Base-by-base conservation (phyloP, 108 stramenopile genomes). In the Skeletonema potamos region DNA sequence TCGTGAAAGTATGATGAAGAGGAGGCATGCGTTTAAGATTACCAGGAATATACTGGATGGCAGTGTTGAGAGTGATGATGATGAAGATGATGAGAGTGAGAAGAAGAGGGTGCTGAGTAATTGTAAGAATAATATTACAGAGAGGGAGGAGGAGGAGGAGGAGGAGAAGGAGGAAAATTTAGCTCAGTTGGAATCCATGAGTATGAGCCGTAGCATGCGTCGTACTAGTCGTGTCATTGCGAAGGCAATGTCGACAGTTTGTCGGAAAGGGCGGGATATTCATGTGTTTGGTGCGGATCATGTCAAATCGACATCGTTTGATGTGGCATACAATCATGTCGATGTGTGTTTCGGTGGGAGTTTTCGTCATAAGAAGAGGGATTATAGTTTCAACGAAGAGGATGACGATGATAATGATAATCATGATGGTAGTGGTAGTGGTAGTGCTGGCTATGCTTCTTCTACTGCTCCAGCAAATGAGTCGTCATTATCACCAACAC, bases 301-400 rank as follows among this genome's bases (percentile, higher is more conserved):
- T 41, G 48, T 43, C 26, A 58, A 61, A 17, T 28, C 44, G 11
- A 66, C 81, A 7, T 76, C 75, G 37, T 48, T 82, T 30, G 41
- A 48, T 13, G 63, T 70, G 3, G 17, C 57, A 17, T 30, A 12
- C 6, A 20, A 66, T 17, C 37, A 54, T 48, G 81, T 82, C 22
- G 81, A 82, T 28, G 12, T 82, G 44, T 72, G 74, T 41, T 76
- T 81, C 59, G 74, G 74, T 10, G 79, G 79, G 17, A 46, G 43
- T 51, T 71, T 69, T 55, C 24, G 43, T 36, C 57, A 24, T 10
- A 37, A 27, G 54, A 59, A 29, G 27, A 62, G 20, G 27, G 11
- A 10, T 6, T 0, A 2, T 46, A 17, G n/a, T 46, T 20, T 18
- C 1, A 7, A 33, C 15, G 27, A 43, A 18, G 18, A 28, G 13